Base-by-base conservation (phyloP, 1,284 basidiomycete species). In the Bjerkandera adusta region DNA sequence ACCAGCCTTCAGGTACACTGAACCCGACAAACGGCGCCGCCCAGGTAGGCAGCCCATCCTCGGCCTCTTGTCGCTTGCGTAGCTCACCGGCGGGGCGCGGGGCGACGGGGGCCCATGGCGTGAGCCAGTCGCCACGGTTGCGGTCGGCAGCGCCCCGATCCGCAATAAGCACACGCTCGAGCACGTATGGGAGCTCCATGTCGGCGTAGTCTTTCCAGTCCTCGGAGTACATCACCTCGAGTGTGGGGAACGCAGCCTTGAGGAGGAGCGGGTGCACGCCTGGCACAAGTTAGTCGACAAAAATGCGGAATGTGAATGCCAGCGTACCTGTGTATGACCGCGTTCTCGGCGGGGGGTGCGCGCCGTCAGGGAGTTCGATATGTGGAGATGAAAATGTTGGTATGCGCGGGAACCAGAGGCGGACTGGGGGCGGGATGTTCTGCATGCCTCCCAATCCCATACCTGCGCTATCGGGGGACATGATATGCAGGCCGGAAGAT, bases 151-250 rank as follows among this genome's bases (percentile, higher is more conserved):
- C 88, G 3, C 76, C 76, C 27, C 85, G 73, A 58, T 94, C 91
- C 1, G 81, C 82, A 32, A 94, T 69, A 16, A 94, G 78, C 7
- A 89, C 70, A 5, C 89, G 81, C 54, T 90, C 85, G 40, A 89
- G 71, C 16, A 92, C 56, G 61, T 83, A 89, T 0, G 90, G 85
- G 22, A 81, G 74, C 16, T 73, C 69, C 56, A 90, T 78, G 47
- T 77, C 71, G 24, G 76, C 71, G 55, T 85, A 83, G 61, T 93
- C 92, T 24, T 73, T 69, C 79, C 86, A 90, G 59, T 93, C 91
- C 52, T 85, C 77, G 12, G 72, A 58, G 62, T 83, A 91, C 63
- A 88, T 74, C 13, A 85, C 63, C 0, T 76, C 73, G 53, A 87
- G 73, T 24, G 76, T 78, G 0, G 91, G 89, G 57, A 92, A 87